phyloP scores from a whole-genome alignment of 1,284 basidiomycete genomes.

The Trametes versicolor region DNA sequence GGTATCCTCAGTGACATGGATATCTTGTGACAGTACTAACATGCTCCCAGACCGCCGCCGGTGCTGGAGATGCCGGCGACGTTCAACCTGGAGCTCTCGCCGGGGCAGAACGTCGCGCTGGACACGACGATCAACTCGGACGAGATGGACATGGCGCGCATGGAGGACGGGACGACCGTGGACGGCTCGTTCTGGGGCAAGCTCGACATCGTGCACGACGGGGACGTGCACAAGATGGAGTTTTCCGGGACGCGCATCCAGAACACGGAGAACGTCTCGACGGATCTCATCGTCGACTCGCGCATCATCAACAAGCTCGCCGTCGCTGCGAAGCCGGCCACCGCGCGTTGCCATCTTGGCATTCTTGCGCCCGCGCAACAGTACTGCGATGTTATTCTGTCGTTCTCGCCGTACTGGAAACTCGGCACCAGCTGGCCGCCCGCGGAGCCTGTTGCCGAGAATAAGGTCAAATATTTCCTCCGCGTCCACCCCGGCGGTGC shows the following conservation, averaged over 20 bases:
- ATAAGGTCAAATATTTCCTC: conserved; percentile 80
- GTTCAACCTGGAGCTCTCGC: conserved; percentile 80
- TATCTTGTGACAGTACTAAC: conserved; percentile 6
- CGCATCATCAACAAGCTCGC: conserved; percentile 78
- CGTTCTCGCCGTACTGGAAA: conserved; percentile 75
- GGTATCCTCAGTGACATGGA: conserved; percentile 40
- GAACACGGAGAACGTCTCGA: conserved; percentile 65
- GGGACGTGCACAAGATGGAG: conserved; percentile 79
- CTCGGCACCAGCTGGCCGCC: conserved; percentile 78
- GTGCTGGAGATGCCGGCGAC: conserved; percentile 86
- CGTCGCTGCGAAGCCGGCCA: conserved; percentile 72
- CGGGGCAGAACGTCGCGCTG: conserved; percentile 77
- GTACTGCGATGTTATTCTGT: conserved; percentile 79
- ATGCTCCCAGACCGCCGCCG: conserved; percentile 69
- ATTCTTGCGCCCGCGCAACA: conserved; percentile 74
- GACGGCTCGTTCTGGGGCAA: conserved; percentile 88
- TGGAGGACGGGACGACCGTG: conserved; percentile 86
- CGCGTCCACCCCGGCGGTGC: conserved; percentile 83
- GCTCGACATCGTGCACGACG: conserved; percentile 79
- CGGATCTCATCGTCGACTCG: conserved; percentile 77
- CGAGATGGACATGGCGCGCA: conserved; percentile 86
- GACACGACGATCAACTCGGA: conserved; percentile 79
- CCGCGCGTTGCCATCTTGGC: conserved; percentile 78
- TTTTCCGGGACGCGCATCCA: conserved; percentile 78
- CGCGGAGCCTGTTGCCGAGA: conserved; percentile 67